A percentile compares a stretch with the other conserved stretches of the same genome.
Evolutionary conservation across 805 yeast genomes (phyloP).

Genomic region (Brettanomyces anomalus): DNA sequence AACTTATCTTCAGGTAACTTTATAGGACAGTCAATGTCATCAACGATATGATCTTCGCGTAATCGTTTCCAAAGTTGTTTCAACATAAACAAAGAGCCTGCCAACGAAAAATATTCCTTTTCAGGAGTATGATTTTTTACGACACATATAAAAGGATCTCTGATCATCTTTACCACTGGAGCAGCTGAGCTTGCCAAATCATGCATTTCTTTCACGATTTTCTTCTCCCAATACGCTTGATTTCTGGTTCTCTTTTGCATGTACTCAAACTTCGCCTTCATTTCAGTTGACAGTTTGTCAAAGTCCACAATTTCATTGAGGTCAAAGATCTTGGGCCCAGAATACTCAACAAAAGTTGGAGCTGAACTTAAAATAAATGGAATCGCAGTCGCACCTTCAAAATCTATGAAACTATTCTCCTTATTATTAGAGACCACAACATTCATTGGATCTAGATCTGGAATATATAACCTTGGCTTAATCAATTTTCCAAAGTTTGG

Average conservation of each 20-base stretch:
- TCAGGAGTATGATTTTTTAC: slow-evolving; percentile 44
- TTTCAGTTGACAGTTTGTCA: slow-evolving; percentile 57
- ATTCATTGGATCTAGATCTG: slow-evolving; percentile 90
- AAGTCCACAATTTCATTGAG: slow-evolving; percentile 67
- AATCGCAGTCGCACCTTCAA: slow-evolving; percentile 71
- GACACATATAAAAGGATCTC: slow-evolving; percentile 53
- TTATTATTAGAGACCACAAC: slow-evolving; percentile 43
- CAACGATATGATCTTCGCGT: slow-evolving; percentile 47
- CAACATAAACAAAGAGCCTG: slow-evolving; percentile 57
- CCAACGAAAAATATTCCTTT: slow-evolving; percentile 54
- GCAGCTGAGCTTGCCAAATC: slow-evolving; percentile 74
- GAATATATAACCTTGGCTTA: slow-evolving; percentile 64
- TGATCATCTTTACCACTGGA: slow-evolving; percentile 66
- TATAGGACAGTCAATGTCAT: slow-evolving; percentile 47
- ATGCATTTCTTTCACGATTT: slow-evolving; percentile 54
- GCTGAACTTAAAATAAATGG: slow-evolving; percentile 74
- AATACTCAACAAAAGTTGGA: slow-evolving; percentile 79
- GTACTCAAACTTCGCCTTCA: slow-evolving; percentile 73
- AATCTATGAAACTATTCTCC: slow-evolving; percentile 53
- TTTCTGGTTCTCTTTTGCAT: slow-evolving; percentile 87
- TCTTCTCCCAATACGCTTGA: slow-evolving; percentile 80
- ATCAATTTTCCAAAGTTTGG: slow-evolving; percentile 56
- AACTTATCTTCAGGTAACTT: slow-evolving; percentile 49
- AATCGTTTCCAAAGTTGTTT: slow-evolving; percentile 63
- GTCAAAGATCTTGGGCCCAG: slow-evolving; percentile 80